phyloP scores from a whole-genome alignment of 1,284 basidiomycete species.

The Trichosporon sp. region DNA sequence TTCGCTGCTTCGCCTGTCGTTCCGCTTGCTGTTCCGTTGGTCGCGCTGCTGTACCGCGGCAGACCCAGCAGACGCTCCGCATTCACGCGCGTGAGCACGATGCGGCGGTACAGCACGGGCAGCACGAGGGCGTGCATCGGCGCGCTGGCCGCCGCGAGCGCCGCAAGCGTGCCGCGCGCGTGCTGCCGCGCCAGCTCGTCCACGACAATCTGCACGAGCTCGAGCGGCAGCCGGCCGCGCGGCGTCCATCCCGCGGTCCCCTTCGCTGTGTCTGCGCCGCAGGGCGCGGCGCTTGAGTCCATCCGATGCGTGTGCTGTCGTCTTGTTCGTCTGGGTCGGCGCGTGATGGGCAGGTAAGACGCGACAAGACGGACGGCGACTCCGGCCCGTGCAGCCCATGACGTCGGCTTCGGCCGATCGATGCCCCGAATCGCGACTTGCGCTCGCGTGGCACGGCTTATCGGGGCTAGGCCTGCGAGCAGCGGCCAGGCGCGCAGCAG shows the following conservation, averaged over 20 bases:
- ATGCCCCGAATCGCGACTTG: too few relatives aligned
- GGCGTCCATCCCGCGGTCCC: background rate
- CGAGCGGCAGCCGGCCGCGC: background rate
- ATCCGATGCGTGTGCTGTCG: background rate
- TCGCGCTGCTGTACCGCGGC: too few relatives aligned
- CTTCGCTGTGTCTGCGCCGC: background rate
- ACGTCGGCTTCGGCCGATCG: constrained; percentile 2
- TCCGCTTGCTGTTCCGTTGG: background rate
- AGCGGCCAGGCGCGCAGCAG: too few relatives aligned
- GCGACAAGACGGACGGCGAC: background rate
- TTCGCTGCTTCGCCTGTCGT: background rate
- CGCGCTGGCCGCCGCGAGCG: background rate
- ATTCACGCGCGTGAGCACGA: background rate
- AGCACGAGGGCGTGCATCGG: background rate
- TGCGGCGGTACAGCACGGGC: background rate
- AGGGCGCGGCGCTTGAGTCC: background rate
- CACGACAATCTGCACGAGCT: background rate
- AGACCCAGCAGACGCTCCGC: background rate
- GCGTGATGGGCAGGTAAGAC: background rate
- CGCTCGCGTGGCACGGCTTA: too few relatives aligned
- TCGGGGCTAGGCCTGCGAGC: too few relatives aligned
- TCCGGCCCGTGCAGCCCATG: background rate
- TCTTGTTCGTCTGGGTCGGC: background rate
- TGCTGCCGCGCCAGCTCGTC: background rate
- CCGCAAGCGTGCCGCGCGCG: background rate